Evolutionary conservation across 345 rosid genomes (phyloP), one percentile per base, ranked within the genome.

Genomic region (Sisymbrium irio): DNA sequence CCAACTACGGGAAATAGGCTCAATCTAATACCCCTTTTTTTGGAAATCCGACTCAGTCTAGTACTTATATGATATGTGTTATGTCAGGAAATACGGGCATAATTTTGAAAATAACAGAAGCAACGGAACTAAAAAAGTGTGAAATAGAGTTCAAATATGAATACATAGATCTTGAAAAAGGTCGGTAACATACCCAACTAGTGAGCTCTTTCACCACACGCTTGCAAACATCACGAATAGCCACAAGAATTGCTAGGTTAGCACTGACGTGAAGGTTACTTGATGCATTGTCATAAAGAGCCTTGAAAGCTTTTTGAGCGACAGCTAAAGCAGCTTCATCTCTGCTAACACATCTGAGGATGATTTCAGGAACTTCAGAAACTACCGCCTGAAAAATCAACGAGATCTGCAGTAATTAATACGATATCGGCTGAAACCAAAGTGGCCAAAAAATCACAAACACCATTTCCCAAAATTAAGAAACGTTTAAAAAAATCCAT

Each of bases 261-360:
- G 93, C 85, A 80, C 78, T 85, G 61, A 88, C 85, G 72, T 85
- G 96, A 70, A 86, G 88, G 60, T 60, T 85, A 81, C 90, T 90
- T 33, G 92, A 86, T 44, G 92, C 84, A 77, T 90, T 87, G 76
- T 92, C 99, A 81, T 88, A 92, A 69, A 95, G 80, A 51, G 97
- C 93, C 82, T 79, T 84, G 84, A 95, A 95, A 71, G 90, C 97
- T 96, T 86, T 95, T 77, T 92, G 99, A 60, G 99, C 97, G 30
- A 95, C 97, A 71, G 99, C 97, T 64, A 87, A 75, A 64, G 99
- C 97, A 65, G 97, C 99, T 82, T 92, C 97, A 77, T 95, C 99
- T 76, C 96, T 85, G 75, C 93, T 92, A 27, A 88, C 79, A 79
- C 99, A 92, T 77, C 99, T 83, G 17, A 92, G 91, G 76, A 95